These are phyloP conservation scores for Digitaria exilis DNA, from an alignment of 202 grass and related monocot genomes.

Conservation along the genomic window DNA sequence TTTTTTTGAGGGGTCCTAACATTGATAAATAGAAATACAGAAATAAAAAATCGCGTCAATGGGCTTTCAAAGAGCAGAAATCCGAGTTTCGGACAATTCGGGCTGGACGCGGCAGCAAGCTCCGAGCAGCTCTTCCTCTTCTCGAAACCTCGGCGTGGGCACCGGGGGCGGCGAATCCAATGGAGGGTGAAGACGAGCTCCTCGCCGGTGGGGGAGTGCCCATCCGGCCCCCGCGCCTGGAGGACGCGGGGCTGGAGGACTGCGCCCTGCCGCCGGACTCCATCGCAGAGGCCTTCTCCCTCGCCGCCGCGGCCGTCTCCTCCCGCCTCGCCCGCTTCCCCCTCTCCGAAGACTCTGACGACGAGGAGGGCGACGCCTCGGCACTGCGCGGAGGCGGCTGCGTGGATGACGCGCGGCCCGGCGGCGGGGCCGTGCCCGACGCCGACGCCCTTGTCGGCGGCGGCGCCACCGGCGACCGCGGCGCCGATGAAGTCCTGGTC, in stretches of 20 bases:
- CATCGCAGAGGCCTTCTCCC: constrained; percentile 86
- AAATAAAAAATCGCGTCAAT: no score
- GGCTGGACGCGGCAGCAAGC: neutral
- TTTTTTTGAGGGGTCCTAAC: no score
- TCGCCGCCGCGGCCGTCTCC: constrained; percentile 55
- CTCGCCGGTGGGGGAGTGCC: neutral
- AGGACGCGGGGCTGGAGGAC: constrained; percentile 87
- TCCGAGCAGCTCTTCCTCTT: neutral
- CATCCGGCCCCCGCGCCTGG: constrained; percentile 61
- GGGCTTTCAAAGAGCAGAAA: no score
- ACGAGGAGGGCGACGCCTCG: neutral
- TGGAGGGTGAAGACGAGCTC: constrained; percentile 27
- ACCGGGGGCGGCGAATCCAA: constrained; percentile 2
- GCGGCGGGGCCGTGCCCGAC: neutral
- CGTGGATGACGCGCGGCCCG: constrained; percentile 4
- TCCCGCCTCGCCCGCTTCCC: constrained; percentile 42
- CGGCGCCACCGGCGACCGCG: neutral
- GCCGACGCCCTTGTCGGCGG: constrained; percentile 25
- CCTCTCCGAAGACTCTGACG: constrained; percentile 37
- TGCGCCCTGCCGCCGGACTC: constrained; percentile 82
- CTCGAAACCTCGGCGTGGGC: neutral
- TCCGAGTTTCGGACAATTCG: no score
- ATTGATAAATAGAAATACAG: no score
- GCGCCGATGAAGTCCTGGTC: constrained; percentile 22
- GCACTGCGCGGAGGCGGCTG: neutral